Percentiles rank a stretch among this genome's conserved stretches.
Evolutionary conservation across 306 rosid genomes (phyloP).

Genomic region (Quercus alba): DNA sequence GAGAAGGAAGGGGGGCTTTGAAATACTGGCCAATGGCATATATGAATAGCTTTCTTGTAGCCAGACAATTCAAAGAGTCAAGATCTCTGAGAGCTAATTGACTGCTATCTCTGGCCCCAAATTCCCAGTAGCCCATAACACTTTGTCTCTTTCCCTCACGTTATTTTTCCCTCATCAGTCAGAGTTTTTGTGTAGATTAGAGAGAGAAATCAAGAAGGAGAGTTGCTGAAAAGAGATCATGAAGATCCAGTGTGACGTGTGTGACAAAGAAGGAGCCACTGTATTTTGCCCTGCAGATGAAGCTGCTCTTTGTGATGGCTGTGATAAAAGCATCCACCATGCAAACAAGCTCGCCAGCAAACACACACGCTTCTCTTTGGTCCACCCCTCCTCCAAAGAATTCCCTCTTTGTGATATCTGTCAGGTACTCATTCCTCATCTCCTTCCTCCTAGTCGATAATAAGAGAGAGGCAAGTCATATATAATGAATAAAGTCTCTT

Average conservation of each 20-base stretch:
- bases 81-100: conserved; percentile 23
- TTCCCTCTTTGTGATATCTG: conserved; percentile 83
- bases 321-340: conserved; percentile 70
- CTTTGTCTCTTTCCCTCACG: background rate
- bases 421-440: conserved; percentile 35
- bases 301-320: conserved; percentile 77
- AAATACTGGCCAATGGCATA: background rate
- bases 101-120: conserved; percentile 43
- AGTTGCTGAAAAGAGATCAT: conserved; percentile 22
- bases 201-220: background rate
- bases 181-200: too few relatives aligned
- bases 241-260: conserved; percentile 88
- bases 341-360: conserved; percentile 80
- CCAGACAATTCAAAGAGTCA: conserved; percentile 15
- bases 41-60: conserved; percentile 33
- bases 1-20: background rate
- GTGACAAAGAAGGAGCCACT: conserved; percentile 58
- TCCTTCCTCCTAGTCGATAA: background rate
- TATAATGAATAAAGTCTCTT: background rate
- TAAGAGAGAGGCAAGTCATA: background rate
- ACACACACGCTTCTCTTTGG: conserved; percentile 64
- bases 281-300: conserved; percentile 86
- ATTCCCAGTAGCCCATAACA: conserved; percentile 54
- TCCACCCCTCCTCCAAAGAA: conserved; percentile 41
- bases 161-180: background rate